Evolutionary conservation across 345 rosid genomes (phyloP).

Genomic region (Euphorbia peplus): DNA sequence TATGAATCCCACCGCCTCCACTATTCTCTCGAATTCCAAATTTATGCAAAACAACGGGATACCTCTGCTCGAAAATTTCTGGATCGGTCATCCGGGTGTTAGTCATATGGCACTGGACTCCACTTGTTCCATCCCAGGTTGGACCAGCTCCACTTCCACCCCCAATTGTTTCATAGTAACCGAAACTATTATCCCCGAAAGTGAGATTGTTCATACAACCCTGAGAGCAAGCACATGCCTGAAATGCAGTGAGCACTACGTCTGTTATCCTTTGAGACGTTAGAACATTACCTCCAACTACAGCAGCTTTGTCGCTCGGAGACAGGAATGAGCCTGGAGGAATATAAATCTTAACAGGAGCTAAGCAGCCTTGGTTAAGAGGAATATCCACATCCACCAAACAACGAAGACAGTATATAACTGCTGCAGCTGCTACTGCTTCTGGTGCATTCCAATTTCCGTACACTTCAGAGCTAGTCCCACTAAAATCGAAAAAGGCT

Average conservation of each 20-base stretch:
- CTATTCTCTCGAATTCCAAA: constrained; percentile 82
- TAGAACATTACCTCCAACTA: constrained; percentile 95
- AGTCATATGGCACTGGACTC: constrained; percentile 98
- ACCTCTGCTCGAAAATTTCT: constrained; percentile 93
- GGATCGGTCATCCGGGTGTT: constrained; percentile 99
- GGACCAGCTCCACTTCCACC: constrained; percentile 98
- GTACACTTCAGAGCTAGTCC: constrained; percentile 88
- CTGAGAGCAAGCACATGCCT: constrained; percentile 95
- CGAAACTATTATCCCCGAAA: constrained; percentile 81
- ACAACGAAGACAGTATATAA: constrained; percentile 91
- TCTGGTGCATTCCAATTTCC: constrained; percentile 99
- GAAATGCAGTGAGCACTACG: constrained; percentile 78
- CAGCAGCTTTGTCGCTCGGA: constrained; percentile 92
- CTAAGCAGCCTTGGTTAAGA: constrained; percentile 91
- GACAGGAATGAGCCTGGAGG: constrained; percentile 85
- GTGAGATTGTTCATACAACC: constrained; percentile 99
- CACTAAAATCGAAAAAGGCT: constrained; percentile 79
- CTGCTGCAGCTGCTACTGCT: constrained; percentile 93
- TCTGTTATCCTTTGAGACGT: constrained; percentile 93
- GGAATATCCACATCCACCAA: constrained; percentile 89
- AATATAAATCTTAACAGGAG: constrained; percentile 72
- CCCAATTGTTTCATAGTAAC: constrained; percentile 93
- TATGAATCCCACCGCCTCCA: constrained; percentile 73
- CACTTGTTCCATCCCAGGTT: constrained; percentile 83
- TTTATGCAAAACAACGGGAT: constrained; percentile 76